Evolutionary conservation across 345 rosid species (phyloP), one percentile per base, ranked within the genome.

Genomic region (Moricandia arvensis): DNA sequence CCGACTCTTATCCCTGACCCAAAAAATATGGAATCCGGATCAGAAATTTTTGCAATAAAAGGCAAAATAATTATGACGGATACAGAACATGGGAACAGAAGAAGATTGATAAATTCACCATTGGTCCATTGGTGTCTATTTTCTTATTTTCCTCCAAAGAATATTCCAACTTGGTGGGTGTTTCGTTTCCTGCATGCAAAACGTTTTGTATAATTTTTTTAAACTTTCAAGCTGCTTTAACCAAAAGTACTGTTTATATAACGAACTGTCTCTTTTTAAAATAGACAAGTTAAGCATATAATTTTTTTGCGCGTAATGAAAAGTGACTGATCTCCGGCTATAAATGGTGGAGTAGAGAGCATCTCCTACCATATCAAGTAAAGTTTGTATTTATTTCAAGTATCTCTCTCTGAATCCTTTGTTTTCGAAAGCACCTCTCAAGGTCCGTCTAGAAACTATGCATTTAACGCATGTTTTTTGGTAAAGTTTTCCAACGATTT

Each of bases 401-500:
- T 1, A 33, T 13, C 68, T 47, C 63, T 34, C 34, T 73, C 43
- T 24, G 26, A 35, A 73, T 64, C 69, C 3, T 75, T 7, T 59
- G 41, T 31, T 57, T 43, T 43, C 38, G 4, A 59, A n/a, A 4
- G 26, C 33, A 24, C 18, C 41, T 67, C 62, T 13, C 37, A 49
- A 68, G 63, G 79, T 74, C 47, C 35, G 41, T 75, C 24, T 33
- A 31, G 0, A 34, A 21, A 60, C 21, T 59, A 47, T 18, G 21
- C 60, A 38, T 38, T 8, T 15, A 34, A 37, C 53, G 26, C 54
- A 8, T 57, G 54, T n/a, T 21, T 17, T 33, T 13, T 53, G 4
- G 34, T 34, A 8, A 61, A 34, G 96, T 83, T 29, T 41, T 8
- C 16, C 29, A 15, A 59, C 8, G 17, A 1, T 43, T 37, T 59